These are phyloP conservation scores for Epichloe festucae DNA, from an alignment of 2,329 filamentous ascomycete species.

Conservation along the genomic window DNA sequence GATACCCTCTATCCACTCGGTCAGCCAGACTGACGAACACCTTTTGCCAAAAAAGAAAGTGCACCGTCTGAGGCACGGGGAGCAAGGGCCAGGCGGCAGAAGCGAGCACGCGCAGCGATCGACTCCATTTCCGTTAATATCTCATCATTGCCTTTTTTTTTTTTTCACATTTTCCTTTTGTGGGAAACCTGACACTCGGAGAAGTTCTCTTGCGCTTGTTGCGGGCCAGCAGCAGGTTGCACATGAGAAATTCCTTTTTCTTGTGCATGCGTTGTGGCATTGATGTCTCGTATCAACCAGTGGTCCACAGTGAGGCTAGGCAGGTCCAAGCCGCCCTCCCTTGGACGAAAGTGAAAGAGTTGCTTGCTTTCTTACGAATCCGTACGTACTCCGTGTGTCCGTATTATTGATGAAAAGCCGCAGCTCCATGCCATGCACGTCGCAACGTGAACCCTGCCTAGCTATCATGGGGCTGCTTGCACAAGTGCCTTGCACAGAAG, in stretches of 20 bases:
- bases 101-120: neutral
- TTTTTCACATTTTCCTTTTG: neutral
- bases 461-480: neutral
- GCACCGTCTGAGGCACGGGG: neutral
- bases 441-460: slow-evolving; percentile 2
- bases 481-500: neutral
- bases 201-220: neutral
- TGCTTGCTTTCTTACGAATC: neutral
- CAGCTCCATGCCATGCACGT: slow-evolving; percentile 3
- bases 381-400: no score
- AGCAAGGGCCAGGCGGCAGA: neutral
- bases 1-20: neutral
- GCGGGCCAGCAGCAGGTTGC: neutral
- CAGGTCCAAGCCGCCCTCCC: neutral
- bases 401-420: neutral
- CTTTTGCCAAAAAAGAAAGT: neutral
- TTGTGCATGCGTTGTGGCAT: neutral
- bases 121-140: neutral
- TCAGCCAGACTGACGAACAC: neutral
- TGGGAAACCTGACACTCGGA: neutral
- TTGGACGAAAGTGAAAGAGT: neutral
- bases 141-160: neutral
- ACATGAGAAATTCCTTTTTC: slow-evolving; percentile 1
- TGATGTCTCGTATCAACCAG: slow-evolving; percentile 1
- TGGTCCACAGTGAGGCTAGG: neutral